Percentiles rank a stretch among this genome's conserved stretches.
phyloP scores from a whole-genome alignment of 2,329 filamentous ascomycete species.

The Penicillium sp. region DNA sequence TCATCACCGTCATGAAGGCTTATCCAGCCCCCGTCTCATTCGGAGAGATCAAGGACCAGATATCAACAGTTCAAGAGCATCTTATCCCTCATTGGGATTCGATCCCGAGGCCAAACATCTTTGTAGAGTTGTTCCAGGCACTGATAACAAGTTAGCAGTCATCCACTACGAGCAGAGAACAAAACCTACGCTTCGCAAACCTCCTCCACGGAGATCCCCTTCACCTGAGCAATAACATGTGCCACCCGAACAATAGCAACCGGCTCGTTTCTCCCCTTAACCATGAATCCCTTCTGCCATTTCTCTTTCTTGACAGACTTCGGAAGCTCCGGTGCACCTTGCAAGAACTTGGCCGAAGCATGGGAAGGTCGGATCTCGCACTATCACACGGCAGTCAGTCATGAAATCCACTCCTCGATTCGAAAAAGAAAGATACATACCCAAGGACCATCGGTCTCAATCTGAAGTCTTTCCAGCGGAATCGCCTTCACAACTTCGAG shows the following conservation, averaged over 20 bases:
- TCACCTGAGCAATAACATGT: slow-evolving; percentile 85
- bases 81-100: neutral
- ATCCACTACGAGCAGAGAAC: neutral
- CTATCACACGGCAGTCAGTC: slow-evolving; percentile 38
- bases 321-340: slow-evolving; percentile 71
- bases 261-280: slow-evolving; percentile 94
- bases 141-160: slow-evolving; percentile 39
- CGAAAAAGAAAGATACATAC: too few species aligned
- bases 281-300: slow-evolving; percentile 83
- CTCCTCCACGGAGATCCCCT: slow-evolving; percentile 76
- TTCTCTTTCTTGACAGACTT: slow-evolving; percentile 95
- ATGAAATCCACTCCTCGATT: neutral
- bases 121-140: slow-evolving; percentile 79
- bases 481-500: slow-evolving; percentile 80
- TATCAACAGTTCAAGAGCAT: too few species aligned
- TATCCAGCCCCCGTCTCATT: too few species aligned
- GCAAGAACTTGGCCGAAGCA: slow-evolving; percentile 75
- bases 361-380: slow-evolving; percentile 92
- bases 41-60: too few species aligned
- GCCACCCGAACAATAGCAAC: slow-evolving; percentile 85
- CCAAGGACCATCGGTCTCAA: slow-evolving; percentile 97
- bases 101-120: slow-evolving; percentile 74
- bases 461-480: slow-evolving; percentile 78
- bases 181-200: slow-evolving; percentile 74
- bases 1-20: too few species aligned